These are phyloP conservation scores for Avena atlantica DNA, from an alignment of 176 grass and related monocot species.

Conservation along the genomic window DNA sequence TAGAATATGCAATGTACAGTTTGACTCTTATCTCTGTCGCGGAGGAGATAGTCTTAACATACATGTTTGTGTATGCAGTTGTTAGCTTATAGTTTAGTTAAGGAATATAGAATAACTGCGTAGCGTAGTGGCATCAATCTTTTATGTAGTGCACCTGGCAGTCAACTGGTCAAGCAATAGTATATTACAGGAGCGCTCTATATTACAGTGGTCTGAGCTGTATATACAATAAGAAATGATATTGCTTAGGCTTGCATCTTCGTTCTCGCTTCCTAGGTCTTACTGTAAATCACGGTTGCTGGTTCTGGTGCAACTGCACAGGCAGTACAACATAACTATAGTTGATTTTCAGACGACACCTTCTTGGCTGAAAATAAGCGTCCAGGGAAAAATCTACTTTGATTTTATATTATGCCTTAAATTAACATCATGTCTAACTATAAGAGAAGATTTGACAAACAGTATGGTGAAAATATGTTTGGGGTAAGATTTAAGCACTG, in stretches of 20 bases:
- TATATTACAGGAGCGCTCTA: too few relatives aligned
- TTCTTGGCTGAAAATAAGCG: too few relatives aligned
- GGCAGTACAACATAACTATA: not conserved
- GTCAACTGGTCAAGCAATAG: slow-evolving; percentile 51
- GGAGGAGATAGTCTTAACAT: not conserved
- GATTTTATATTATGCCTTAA: not conserved
- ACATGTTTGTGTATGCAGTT: not conserved
- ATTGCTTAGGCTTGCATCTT: slow-evolving; percentile 15
- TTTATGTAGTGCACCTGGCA: slow-evolving; percentile 16
- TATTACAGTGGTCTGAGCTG: not conserved
- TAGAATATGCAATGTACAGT: not conserved
- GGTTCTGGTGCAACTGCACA: not conserved
- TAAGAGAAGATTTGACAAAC: slow-evolving; percentile 2
- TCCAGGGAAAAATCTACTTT: not conserved
- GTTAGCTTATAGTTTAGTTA: not conserved
- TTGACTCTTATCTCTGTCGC: not conserved
- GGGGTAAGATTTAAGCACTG: not conserved
- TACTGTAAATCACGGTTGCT: not conserved
- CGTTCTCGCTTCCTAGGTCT: too few relatives aligned
- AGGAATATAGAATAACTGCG: not conserved
- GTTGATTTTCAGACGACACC: not conserved
- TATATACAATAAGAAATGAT: slow-evolving; percentile 18
- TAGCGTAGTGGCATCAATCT: not conserved
- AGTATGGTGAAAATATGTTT: not conserved
- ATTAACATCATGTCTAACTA: not conserved